These are phyloP conservation scores for Monilinia polystroma DNA, from an alignment of 2,329 filamentous ascomycete genomes.

Conservation along the genomic window DNA sequence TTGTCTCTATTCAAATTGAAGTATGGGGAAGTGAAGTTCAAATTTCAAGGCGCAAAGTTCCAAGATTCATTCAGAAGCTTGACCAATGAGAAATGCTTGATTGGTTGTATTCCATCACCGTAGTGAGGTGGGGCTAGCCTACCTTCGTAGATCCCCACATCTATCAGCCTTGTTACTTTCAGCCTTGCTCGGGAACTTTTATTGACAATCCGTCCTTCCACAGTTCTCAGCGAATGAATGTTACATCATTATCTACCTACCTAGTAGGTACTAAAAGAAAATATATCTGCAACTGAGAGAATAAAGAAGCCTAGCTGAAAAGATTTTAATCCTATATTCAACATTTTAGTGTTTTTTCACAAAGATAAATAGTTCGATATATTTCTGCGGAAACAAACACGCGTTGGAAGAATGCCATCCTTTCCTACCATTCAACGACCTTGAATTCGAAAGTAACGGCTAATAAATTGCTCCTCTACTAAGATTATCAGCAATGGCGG, in stretches of 20 bases:
- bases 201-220: not conserved
- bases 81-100: slow-evolving; percentile 22
- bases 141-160: not conserved
- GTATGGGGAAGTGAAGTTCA: slow-evolving; percentile 6
- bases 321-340: not conserved
- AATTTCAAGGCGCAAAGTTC: slow-evolving; percentile 18
- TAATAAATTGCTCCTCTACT: not conserved
- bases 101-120: slow-evolving; percentile 19
- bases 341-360: not conserved
- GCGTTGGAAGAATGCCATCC: slow-evolving; percentile 4
- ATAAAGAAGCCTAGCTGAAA: not conserved
- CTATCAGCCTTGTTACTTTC: slow-evolving; percentile 20
- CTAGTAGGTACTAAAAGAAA: not conserved
- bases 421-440: not conserved
- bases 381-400: not conserved
- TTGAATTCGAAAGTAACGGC: slow-evolving; percentile 1
- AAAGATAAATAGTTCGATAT: not conserved
- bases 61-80: slow-evolving; percentile 19
- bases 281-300: not conserved
- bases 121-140: slow-evolving; percentile 8
- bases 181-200: not conserved
- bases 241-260: not conserved
- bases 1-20: not conserved
- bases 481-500: slow-evolving; percentile 23
- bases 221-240: not conserved